Evolutionary conservation across 768 basidiomycete genomes (phyloP), one percentile per base, ranked within the genome.

Genomic region (Pulveroboletus ravenelii): DNA sequence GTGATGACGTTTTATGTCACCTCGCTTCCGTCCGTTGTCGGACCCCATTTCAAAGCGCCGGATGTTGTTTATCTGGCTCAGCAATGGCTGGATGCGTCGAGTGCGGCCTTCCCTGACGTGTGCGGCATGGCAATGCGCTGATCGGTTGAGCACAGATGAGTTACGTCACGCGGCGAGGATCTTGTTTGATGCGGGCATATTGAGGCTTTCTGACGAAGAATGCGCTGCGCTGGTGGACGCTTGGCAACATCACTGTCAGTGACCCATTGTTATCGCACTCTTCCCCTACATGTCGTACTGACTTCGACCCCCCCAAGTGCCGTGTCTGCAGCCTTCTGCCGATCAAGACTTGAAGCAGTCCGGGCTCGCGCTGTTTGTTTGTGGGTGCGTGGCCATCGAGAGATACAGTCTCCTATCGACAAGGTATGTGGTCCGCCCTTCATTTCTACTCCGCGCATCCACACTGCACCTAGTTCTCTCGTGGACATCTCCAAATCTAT

Each of bases 401-500:
- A 87, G 87, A 59, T 89, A 88, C 60, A 83, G 77, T 51, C 68
- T 92, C 2, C 73, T 97, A 25, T 81, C 87, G 8, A 76, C 84
- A 1, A 80, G 74, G 94, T 93, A 61, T 73, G 55, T 45, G 12
- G 13, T 31, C 0, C 10, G 1, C 15, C 31, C 13, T 5, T 36
- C 29, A 14, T 29, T 29, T 27, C 13, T 39, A 40, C 5, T 23
- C 10, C 5, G 6, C 40, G 3, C 18, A 34, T 34, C 43, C 45
- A 51, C 50, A 43, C 10, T 27, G 3, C 38, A 41, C 38, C 1
- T 56, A 95, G 93, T 49, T 76, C 84, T 1, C 76, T 99, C 17
- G 85, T 81, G 20, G 88, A 94, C 55, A 83, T 93, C 45, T 84
- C 94, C 1, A 86, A 85, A 60, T 95, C 93, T 0, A 80, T 97